Percentiles rank a stretch among this genome's conserved stretches.
These are phyloP conservation scores for Yamadazyma blattariae DNA, from an alignment of 1,139 yeast species.

Conservation along the genomic window DNA sequence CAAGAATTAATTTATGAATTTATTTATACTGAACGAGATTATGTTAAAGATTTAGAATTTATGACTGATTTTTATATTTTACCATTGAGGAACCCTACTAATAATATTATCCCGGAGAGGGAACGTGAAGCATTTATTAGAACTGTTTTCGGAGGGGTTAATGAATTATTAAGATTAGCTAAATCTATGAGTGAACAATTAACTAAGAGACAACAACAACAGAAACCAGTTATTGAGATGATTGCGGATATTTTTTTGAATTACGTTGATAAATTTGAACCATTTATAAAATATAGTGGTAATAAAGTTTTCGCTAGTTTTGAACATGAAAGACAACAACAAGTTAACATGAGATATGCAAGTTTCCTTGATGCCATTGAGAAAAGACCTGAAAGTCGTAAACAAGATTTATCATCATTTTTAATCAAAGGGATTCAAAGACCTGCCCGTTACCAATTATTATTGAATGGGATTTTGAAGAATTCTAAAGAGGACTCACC, in stretches of 20 bases:
- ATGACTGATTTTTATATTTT: constrained; percentile 92
- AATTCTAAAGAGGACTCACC: constrained; percentile 73
- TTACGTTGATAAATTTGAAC: constrained; percentile 82
- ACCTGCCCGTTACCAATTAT: constrained; percentile 89
- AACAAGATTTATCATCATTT: constrained; percentile 89
- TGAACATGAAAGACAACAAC: constrained; percentile 92
- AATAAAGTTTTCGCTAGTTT: constrained; percentile 93
- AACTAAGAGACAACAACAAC: constrained; percentile 82
- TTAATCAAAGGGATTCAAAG: constrained; percentile 94
- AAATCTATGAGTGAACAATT: constrained; percentile 84
- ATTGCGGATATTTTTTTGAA: constrained; percentile 87
- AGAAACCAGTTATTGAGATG: constrained; percentile 75
- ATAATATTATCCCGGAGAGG: constrained; percentile 81
- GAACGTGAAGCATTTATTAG: constrained; percentile 89
- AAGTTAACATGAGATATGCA: constrained; percentile 85
- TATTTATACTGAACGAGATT: constrained; percentile 90
- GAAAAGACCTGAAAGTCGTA: constrained; percentile 82
- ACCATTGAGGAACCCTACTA: constrained; percentile 71
- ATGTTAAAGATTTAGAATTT: constrained; percentile 91
- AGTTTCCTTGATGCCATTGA: constrained; percentile 91
- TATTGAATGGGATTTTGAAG: constrained; percentile 80
- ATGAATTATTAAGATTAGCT: constrained; percentile 82
- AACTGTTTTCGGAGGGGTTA: constrained; percentile 87
- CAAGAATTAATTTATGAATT: constrained; percentile 96
- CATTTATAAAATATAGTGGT: constrained; percentile 92